phyloP scores from a whole-genome alignment of 805 yeast genomes.

The Sugiyamaella mastotermitis region DNA sequence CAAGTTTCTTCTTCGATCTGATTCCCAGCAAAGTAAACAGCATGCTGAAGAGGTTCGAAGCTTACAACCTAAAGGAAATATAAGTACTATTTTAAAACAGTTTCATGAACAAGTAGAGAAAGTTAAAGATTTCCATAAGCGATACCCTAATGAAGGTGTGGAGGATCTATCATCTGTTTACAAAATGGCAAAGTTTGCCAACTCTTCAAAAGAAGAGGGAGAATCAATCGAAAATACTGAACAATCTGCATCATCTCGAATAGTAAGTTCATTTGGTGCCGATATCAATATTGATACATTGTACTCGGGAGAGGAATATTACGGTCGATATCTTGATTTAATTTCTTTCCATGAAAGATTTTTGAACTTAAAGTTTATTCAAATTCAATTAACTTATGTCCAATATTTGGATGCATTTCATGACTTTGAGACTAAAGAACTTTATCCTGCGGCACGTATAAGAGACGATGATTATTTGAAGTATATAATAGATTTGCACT shows the following conservation, averaged over 20 bases:
- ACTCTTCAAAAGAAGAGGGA: slow-evolving; percentile 17
- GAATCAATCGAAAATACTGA: slow-evolving; percentile 11
- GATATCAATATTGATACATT: slow-evolving; percentile 42
- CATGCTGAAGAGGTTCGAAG: slow-evolving; percentile 16
- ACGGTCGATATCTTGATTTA: slow-evolving; percentile 62
- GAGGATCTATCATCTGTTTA: slow-evolving; percentile 23
- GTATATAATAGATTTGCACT: slow-evolving; percentile 42
- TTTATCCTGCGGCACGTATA: slow-evolving; percentile 21
- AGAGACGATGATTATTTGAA: slow-evolving; percentile 32
- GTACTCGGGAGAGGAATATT: slow-evolving; percentile 55
- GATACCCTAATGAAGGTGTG: slow-evolving; percentile 28
- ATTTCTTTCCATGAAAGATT: slow-evolving; percentile 45
- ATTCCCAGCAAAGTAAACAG: no score
- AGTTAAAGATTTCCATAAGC: slow-evolving; percentile 29
- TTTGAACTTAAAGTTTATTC: slow-evolving; percentile 39
- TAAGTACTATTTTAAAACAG: slow-evolving; percentile 26
- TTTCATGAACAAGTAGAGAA: slow-evolving; percentile 36
- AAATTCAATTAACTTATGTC: slow-evolving; percentile 34
- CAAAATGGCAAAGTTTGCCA: slow-evolving; percentile 10
- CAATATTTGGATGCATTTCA: slow-evolving; percentile 46
- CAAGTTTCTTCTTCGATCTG: background rate
- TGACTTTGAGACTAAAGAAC: slow-evolving; percentile 30
- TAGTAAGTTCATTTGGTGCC: slow-evolving; percentile 46
- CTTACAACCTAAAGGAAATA: background rate
- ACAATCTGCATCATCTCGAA: slow-evolving; percentile 24